A percentile compares a stretch with the other conserved stretches of the same genome.
phyloP scores from a whole-genome alignment of 192 early-diverging fungal genomes.

The Backusella parvicylindrica region DNA sequence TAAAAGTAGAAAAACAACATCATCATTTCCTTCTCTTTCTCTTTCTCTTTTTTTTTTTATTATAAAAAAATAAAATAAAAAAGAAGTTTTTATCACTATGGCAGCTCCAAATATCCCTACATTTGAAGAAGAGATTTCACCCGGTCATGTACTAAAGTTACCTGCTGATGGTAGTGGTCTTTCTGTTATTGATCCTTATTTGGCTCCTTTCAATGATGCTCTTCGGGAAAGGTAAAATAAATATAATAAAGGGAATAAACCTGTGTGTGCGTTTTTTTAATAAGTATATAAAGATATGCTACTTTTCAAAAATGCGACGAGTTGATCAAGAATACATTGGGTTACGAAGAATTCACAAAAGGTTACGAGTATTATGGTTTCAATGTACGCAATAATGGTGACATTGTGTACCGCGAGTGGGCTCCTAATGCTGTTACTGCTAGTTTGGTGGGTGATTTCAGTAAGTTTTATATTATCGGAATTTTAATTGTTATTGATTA shows the following conservation, averaged over 20 bases:
- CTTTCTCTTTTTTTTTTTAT: neutral
- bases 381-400: conserved; percentile 54
- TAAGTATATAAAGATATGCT: conserved; percentile 39
- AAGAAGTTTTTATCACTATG: neutral
- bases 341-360: conserved; percentile 80
- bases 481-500: neutral
- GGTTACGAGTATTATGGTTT: conserved; percentile 85
- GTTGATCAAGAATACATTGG: conserved; percentile 63
- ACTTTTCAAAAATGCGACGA: conserved; percentile 68
- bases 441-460: conserved; percentile 91
- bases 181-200: conserved; percentile 74
- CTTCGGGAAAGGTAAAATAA: conserved; percentile 54
- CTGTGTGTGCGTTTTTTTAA: too few species aligned
- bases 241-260: neutral
- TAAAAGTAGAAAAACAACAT: neutral
- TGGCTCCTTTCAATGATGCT: conserved; percentile 62
- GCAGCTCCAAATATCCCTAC: neutral
- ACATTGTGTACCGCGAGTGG: conserved; percentile 91
- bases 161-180: conserved; percentile 57
- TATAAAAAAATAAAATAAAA: too few species aligned
- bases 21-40: neutral
- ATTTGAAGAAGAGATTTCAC: conserved; percentile 27
- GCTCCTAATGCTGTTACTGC: conserved; percentile 81
- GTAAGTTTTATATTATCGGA: conserved; percentile 46
- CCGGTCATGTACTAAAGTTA: conserved; percentile 25